Evolutionary conservation across 768 basidiomycete genomes (phyloP), one percentile per base, ranked within the genome.

Genomic region (Rubroboletus pulcherrimus): DNA sequence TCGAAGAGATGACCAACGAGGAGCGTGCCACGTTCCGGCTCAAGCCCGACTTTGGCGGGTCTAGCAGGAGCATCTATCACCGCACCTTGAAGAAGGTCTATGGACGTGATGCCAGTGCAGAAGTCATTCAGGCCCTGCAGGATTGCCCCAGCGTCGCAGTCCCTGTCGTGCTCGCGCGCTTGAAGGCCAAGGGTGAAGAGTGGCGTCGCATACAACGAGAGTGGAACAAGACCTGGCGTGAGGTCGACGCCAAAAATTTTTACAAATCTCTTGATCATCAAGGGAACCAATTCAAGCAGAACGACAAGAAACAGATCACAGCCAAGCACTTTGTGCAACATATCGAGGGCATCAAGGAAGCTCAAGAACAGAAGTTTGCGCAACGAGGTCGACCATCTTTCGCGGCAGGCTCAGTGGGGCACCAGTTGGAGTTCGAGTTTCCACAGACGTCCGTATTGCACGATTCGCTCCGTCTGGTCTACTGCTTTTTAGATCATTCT

Each of bases 241-340:
- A 98, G 70, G 89, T 95, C 47, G 93, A 99, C 65, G 87, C 88
- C 53, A 94, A 93, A 75, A 98, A 98, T 76, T 98, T 95, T 69
- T 96, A 97, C 84, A 98, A 96, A 74, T 88, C 89, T 31, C 84
- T 98, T 48, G 97, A 99, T 69, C 93, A 97, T 66, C 95, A 97
- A 70, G 95, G 93, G 17, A 90, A 91, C 70, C 84, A 81, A 56
- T 97, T 96, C 84, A 98, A 98, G 76, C 80, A 80, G 54, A 95
- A 93, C 71, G 97, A 99, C 78, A 98, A 98, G 82, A 92, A 92
- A 73, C 82, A 80, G 55, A 89, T 94, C 66, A 93, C 89, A 7
- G 79, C 89, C 41, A 94, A 92, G 68, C 75, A 85, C 59, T 91
- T 96, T 65, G 85, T 93, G 31, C 77, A 74, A 31, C 88, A 95